Base-by-base conservation (phyloP, 139 green algal species). In the Picochlorum sp. region DNA sequence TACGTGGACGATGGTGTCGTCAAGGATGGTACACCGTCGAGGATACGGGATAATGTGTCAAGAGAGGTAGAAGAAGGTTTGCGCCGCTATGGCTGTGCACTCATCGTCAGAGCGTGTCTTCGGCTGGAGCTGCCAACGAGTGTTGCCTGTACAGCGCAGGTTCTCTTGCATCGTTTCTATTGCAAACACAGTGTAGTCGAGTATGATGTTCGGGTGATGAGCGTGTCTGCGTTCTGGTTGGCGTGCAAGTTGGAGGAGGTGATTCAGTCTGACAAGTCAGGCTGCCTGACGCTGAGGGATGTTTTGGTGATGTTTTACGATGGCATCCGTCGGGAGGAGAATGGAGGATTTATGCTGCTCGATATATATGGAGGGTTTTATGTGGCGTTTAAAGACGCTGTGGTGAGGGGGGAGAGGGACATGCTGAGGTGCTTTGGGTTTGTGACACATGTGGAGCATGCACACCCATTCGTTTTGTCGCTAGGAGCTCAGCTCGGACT, bases 141-240 rank as follows among this genome's bases (percentile, higher is more conserved):
- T 1, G 90, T 94, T 13, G 85, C 87, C 71, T 82, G 76, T 34
- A 98, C 92, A 1, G 92, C 78, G 0, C 92, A 97, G 58, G 85
- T 96, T 14, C 66, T 97, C 31, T 66, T 97, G 3, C 92, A 97
- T 55, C 75, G 92, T 30, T 98, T 96, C 63, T 98, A 92, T 75
- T 92, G 85, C 82, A 94, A 95, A 74, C 75, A 85, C n/a, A 91
- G 81, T 26, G 66, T 97, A 31, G 77, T 64, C 23, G 67, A 86
- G 6, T 94, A 77, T 64, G 87, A 94, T 65, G 81, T 94, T 1
- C 86, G 92, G 84, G 85, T 95, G 13, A 66, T 90, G 15, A 80
- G 85, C 15, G 74, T 90, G 49, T 85, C 86, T 6, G 80, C 73
- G 14, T 76, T 85, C 2, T 96, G 80, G 74, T 74, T 96, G 31